Evolutionary conservation across 768 basidiomycete genomes (phyloP).

Genomic region (Chalciporus piperatus): DNA sequence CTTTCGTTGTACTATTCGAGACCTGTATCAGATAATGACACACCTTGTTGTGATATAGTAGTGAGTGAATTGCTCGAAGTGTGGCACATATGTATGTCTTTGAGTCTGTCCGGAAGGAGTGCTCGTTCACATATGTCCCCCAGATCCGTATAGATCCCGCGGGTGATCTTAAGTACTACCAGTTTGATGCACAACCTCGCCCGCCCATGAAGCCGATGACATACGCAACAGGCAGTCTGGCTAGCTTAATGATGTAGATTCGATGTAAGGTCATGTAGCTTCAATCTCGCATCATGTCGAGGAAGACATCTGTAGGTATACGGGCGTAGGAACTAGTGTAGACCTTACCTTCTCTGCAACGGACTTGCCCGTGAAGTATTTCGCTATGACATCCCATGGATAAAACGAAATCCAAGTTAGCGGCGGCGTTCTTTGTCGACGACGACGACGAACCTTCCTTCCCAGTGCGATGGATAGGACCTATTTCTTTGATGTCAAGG

Average conservation of each 20-base stretch:
- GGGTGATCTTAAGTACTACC: slow-evolving; percentile 70
- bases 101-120: not conserved
- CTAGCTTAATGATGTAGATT: slow-evolving; percentile 65
- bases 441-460: slow-evolving; percentile 84
- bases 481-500: slow-evolving; percentile 46
- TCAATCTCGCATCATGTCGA: too few relatives aligned
- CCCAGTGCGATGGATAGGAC: slow-evolving; percentile 87
- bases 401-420: slow-evolving; percentile 48
- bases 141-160: slow-evolving; percentile 81
- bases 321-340: slow-evolving; percentile 25
- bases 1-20: too few relatives aligned
- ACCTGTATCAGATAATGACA: too few relatives aligned
- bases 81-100: slow-evolving; percentile 81
- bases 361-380: not conserved
- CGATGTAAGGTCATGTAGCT: not conserved
- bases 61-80: too few relatives aligned
- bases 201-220: slow-evolving; percentile 94
- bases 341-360: not conserved
- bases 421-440: slow-evolving; percentile 82
- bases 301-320: not conserved
- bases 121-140: slow-evolving; percentile 1
- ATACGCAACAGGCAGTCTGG: slow-evolving; percentile 66
- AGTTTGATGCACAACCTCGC: slow-evolving; percentile 85
- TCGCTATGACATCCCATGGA: slow-evolving; percentile 22
- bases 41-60: too few relatives aligned